These are phyloP conservation scores for Aureobasidium musti DNA, from an alignment of 2,329 filamentous ascomycete species.

Conservation along the genomic window DNA sequence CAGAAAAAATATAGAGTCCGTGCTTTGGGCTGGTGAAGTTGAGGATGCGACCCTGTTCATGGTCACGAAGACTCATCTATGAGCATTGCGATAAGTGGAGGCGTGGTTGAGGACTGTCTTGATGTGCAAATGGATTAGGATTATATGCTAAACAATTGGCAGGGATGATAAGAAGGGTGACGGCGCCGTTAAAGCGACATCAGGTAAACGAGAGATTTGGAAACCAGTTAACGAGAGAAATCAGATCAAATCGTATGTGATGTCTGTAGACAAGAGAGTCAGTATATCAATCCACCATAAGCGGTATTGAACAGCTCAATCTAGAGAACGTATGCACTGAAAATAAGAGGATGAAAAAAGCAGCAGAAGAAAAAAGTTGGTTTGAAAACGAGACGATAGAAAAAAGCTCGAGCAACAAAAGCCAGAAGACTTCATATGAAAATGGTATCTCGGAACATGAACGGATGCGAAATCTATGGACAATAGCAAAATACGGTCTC, in stretches of 20 bases:
- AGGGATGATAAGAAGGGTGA: not conserved
- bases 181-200: not conserved
- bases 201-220: too few relatives aligned
- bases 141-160: not conserved
- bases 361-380: not conserved
- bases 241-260: too few relatives aligned
- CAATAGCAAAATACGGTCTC: not conserved
- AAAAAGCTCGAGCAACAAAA: not conserved
- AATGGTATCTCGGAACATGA: not conserved
- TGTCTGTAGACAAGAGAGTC: too few relatives aligned
- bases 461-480: not conserved
- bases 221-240: too few relatives aligned
- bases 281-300: too few relatives aligned
- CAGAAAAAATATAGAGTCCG: not conserved
- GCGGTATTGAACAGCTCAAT: not conserved
- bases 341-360: not conserved
- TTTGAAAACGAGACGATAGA: not conserved
- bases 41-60: not conserved
- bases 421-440: not conserved
- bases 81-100: not conserved
- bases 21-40: not conserved
- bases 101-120: not conserved
- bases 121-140: not conserved
- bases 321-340: not conserved
- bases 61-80: accelerated